A percentile compares a stretch with the other conserved stretches of the same genome.
These are phyloP conservation scores for Fulvia fulva DNA, from an alignment of 2,329 filamentous ascomycete species.

Conservation along the genomic window DNA sequence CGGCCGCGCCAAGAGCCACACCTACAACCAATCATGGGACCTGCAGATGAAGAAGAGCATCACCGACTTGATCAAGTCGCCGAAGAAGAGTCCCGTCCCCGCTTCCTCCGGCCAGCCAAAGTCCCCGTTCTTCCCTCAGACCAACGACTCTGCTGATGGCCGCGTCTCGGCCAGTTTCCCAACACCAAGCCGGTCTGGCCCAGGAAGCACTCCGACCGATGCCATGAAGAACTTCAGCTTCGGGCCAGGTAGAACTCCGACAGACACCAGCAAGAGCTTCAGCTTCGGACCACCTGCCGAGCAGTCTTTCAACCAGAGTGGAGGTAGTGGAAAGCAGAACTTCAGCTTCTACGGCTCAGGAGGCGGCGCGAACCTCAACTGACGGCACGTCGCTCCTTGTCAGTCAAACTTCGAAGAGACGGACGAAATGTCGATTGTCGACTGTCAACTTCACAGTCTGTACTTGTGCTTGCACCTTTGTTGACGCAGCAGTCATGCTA, in stretches of 20 bases:
- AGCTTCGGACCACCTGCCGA: too few species aligned
- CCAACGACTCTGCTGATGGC: neutral
- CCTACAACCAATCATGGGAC: slow-evolving; percentile 1
- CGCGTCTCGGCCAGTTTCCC: neutral
- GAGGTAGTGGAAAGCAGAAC: too few species aligned
- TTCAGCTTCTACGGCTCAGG: neutral
- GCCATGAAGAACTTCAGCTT: neutral
- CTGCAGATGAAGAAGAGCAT: slow-evolving; percentile 11
- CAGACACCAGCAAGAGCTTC: too few species aligned
- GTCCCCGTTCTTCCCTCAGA: neutral
- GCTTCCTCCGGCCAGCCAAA: neutral
- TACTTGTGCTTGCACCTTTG: neutral
- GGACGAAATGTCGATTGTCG: neutral
- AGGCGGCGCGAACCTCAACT: neutral
- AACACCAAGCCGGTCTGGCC: neutral
- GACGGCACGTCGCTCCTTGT: neutral
- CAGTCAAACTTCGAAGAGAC: neutral
- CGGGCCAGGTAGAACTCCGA: too few species aligned
- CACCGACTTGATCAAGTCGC: slow-evolving; percentile 1
- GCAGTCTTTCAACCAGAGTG: too few species aligned
- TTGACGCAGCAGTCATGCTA: neutral
- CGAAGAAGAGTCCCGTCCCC: neutral
- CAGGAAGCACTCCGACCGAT: neutral
- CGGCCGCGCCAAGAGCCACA: neutral
- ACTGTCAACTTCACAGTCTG: neutral